Base-by-base conservation (phyloP, 306 rosid genomes). In the Hylodesmum podocarpum region DNA sequence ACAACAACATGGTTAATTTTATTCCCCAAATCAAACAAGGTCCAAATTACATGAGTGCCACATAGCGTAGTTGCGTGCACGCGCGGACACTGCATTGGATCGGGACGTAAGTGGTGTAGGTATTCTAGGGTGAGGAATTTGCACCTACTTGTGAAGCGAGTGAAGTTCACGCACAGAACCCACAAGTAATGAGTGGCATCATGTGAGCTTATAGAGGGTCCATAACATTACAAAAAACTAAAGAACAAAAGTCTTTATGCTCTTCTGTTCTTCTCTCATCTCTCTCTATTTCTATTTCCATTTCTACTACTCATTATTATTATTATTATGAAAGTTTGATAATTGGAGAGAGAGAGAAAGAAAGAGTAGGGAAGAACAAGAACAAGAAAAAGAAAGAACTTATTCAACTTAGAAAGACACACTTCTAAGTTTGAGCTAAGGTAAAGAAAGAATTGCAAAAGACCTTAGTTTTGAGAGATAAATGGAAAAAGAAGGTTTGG, bases 321-420 rank as follows among this genome's bases (percentile, higher is more conserved):
- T n/a, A n/a, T n/a, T 77, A 64, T 64, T 78, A 72, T 68, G 49
- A 73, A 54, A 34, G 5, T 0, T 82, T 78, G 86, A 86, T 92
- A 75, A 90, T 92, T 91, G 88, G 92, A 79, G 98, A 86, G 93
- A 90, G 91, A 84, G 13, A 83, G 25, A 55, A 51, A 41, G 81
- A 21, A 67, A 54, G 83, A 75, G 37, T 14, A 49, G 80, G 49
- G 81, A 66, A 84, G 75, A 84, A 81, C n/a, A n/a, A n/a, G n/a
- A 77, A 33, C 6, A 33, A 33, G 6, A 33, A 33, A 2, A 6
- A 33, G 6, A 6, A 33, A 2, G 36, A 6, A 6, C 6, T 33
- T 33, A 2, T 33, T 33, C 6, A 3, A 2, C 36, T 33, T 6
- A n/a, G n/a, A n/a, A n/a, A n/a, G n/a, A n/a, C n/a, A n/a, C n/a